Evolutionary conservation across 345 rosid species (phyloP), one percentile per base, ranked within the genome.

Genomic region (Hibiscus syriacus): DNA sequence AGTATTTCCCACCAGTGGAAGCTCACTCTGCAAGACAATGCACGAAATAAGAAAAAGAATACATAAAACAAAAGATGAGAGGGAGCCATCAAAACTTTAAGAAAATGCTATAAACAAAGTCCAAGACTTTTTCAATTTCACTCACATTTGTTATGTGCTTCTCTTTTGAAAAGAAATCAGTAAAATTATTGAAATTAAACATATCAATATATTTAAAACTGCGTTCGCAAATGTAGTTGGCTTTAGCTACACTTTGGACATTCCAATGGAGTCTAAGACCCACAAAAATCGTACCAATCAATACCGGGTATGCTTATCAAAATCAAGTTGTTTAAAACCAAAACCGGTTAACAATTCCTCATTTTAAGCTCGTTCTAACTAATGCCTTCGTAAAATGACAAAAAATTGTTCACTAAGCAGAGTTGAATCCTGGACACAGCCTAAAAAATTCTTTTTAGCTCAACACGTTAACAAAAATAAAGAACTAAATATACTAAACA

Each of bases 1-100:
- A 45, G 30, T 55, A 67, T 89, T 94, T 43, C 99, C 96, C 64
- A 94, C 99, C 16, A 94, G 73, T 36, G 99, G 96, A 74, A 77
- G 77, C 10, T 81, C 97, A 70, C 82, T 38, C 97, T 91, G 73
- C 57, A 67, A 67, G 75, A 68, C 48, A n/a, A 61, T 16, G 55
- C 6, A 32, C 27, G 17, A 5, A 55, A 7, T 30, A 2, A 30
- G 62, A 57, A 29, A 56, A 20, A 27, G 41, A 57, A 56, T 2
- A 56, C 16, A 19, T 5, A 30, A 30, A 30, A 30, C 34, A 30
- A 5, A 30, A 30, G 5, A 30, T 36, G 6, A 36, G 41, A 4
- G 6, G 6, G 9, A 2, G 9, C 41, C 5, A 36, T 36, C 41
- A 36, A 36, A 36, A 3, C 9, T 3, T 36, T 36, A 3, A 36